Evolutionary conservation across 805 yeast genomes (phyloP).

Genomic region (Myxozyma vanderwaltii): DNA sequence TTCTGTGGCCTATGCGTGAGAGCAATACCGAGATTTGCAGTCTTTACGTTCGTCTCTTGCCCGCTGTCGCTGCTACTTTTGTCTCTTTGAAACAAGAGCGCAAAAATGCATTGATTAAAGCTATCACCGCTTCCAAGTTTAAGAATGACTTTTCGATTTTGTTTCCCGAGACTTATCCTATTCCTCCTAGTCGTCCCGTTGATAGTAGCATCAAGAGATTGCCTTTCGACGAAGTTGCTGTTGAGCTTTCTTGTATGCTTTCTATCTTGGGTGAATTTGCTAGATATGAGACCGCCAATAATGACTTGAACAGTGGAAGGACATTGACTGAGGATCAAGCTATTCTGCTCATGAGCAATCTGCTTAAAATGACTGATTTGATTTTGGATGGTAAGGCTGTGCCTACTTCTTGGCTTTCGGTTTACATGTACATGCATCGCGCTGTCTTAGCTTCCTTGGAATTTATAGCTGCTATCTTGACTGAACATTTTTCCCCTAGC

Average conservation of each 20-base stretch:
- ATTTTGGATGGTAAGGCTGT: constrained; percentile 39
- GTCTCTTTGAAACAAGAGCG: constrained; percentile 34
- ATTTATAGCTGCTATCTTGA: constrained; percentile 29
- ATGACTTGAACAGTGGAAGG: constrained; percentile 26
- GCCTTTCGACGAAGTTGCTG: constrained; percentile 65
- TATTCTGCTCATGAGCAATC: constrained; percentile 37
- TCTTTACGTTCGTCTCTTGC: constrained; percentile 40
- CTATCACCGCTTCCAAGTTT: constrained; percentile 37
- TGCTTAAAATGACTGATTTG: constrained; percentile 38
- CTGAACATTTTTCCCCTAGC: constrained; percentile 23
- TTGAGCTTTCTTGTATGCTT: constrained; percentile 65
- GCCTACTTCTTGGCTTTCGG: constrained; percentile 68
- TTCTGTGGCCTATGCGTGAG: constrained; percentile 39
- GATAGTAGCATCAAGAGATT: constrained; percentile 76
- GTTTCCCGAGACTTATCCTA: constrained; percentile 71
- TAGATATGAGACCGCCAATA: constrained; percentile 29
- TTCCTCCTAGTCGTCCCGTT: constrained; percentile 55
- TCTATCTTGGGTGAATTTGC: constrained; percentile 42
- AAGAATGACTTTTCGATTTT: constrained; percentile 41
- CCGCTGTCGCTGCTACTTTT: constrained; percentile 39
- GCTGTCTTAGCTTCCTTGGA: constrained; percentile 40
- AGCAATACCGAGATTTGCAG: constrained; percentile 36
- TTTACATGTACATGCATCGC: constrained; percentile 43
- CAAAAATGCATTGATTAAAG: background rate
- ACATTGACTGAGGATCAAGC: constrained; percentile 37